These are phyloP conservation scores for Capsicum baccatum DNA, from an alignment of 257 asterid species.

Conservation along the genomic window DNA sequence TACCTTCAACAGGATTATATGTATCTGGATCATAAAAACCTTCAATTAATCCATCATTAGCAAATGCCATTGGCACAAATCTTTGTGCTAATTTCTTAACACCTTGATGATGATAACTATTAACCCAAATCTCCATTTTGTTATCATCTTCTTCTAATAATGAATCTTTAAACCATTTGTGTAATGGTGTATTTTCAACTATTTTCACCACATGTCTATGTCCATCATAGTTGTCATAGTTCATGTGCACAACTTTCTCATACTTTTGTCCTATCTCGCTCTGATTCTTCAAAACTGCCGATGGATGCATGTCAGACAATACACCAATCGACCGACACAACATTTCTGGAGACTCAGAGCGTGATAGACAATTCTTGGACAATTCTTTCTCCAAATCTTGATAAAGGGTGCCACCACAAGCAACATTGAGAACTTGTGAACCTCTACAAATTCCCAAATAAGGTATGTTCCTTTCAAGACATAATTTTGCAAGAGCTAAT, in stretches of 20 bases:
- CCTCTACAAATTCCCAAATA: slow-evolving; percentile 91
- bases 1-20: slow-evolving; percentile 80
- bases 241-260: slow-evolving; percentile 57
- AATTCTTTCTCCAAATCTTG: slow-evolving; percentile 76
- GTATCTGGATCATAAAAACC: slow-evolving; percentile 88
- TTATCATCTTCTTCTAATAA: slow-evolving; percentile 41
- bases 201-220: slow-evolving; percentile 68
- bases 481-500: slow-evolving; percentile 72
- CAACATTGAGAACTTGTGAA: slow-evolving; percentile 86
- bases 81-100: slow-evolving; percentile 80
- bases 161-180: slow-evolving; percentile 73
- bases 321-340: no score
- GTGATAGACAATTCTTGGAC: slow-evolving; percentile 12
- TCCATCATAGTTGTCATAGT: slow-evolving; percentile 77
- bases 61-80: slow-evolving; percentile 89
- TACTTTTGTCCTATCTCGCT: background rate
- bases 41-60: slow-evolving; percentile 85
- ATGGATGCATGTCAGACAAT: no score
- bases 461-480: slow-evolving; percentile 86
- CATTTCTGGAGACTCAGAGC: background rate
- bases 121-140: slow-evolving; percentile 63
- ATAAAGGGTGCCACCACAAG: slow-evolving; percentile 90
- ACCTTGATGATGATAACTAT: slow-evolving; percentile 96
- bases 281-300: no score
- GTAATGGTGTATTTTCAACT: slow-evolving; percentile 66